Conservation (phyloP, 371 early-diverging fungal genomes). For the Mortierella sp. region DNA sequence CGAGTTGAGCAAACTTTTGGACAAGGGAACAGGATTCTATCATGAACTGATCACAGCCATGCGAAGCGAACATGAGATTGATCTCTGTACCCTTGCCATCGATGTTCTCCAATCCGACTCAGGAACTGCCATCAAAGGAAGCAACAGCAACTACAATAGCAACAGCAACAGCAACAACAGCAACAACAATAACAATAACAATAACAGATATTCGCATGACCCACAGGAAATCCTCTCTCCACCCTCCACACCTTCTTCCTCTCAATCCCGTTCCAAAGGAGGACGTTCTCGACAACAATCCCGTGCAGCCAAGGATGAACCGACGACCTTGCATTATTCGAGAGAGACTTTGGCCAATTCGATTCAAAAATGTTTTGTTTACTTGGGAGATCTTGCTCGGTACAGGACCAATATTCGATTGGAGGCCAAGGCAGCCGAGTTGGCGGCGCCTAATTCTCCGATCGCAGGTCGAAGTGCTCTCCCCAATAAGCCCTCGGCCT, state of each 20-base stretch:
- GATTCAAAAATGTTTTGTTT: conserved; percentile 57
- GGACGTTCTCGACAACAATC: conserved; percentile 28
- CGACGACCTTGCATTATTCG: conserved; percentile 4
- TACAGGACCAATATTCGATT: conserved; percentile 50
- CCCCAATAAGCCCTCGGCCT: background rate
- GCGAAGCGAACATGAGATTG: conserved; percentile 35
- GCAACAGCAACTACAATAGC: background rate
- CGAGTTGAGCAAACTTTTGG: conserved; percentile 34
- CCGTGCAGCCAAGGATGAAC: conserved; percentile 29
- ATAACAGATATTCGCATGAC: background rate
- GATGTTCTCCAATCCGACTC: conserved; percentile 23
- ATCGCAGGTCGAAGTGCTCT: background rate
- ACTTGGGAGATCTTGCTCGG: conserved; percentile 56
- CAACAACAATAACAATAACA: background rate
- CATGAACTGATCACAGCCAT: conserved; percentile 36
- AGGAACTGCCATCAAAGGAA: conserved; percentile 3
- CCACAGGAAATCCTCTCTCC: too few relatives aligned
- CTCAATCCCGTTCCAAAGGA: conserved; percentile 4
- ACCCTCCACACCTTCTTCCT: too few relatives aligned
- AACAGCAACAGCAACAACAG: conserved; percentile 8
- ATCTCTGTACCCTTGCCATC: conserved; percentile 30
- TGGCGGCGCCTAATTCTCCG: conserved; percentile 10
- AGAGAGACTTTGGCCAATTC: conserved; percentile 48
- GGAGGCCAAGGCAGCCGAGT: conserved; percentile 25
- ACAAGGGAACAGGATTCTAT: conserved; percentile 51